Evolutionary conservation across 2,329 filamentous ascomycete genomes (phyloP), one percentile per base, ranked within the genome.

Genomic region (Pseudopyrenochaeta lycopersici): DNA sequence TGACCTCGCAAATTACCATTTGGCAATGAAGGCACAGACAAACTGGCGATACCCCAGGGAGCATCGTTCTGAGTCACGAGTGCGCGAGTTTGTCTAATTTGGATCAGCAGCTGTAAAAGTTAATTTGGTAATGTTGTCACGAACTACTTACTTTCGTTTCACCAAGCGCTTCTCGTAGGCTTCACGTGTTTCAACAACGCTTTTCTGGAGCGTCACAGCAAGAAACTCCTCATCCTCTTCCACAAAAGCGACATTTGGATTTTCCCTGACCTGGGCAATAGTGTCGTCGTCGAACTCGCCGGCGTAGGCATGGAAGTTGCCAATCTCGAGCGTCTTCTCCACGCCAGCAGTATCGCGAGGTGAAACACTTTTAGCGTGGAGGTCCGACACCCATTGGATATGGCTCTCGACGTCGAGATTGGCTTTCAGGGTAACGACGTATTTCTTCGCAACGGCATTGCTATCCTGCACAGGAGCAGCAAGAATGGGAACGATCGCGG

Each of bases 231-330:
- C 23, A 27, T 27, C 23, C 23, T 27, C 23, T 27, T 27, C 23
- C 23, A 27, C 23, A 27, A 27, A 27, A 4, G 23, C 23, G 23
- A 63, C 60, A 47, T 62, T 49, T 33, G 56, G 51, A 56, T 48
- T 64, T 31, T 52, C 62, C 48, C 56, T 75, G 60, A 82, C 80
- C 58, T 73, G 67, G 38, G 69, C 72, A 29, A 79, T 72, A 18
- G 74, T 81, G 30, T 68, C 72, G n/a, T 75, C 75, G 58, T 82
- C 80, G 54, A 83, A 81, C 35, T 77, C 73, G 31, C 78, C 80
- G 11, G 77, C 68, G 48, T 83, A 82, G 15, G 71, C 80, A 43
- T 77, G 77, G 65, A 78, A 81, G 41, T 71, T 65, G 35, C 72
- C 64, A 62, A 82, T 77, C 35, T 68, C 70, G 67, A 76, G 81